Evolutionary conservation across 139 green algal genomes (phyloP).

Genomic region (Tetradesmus lagerheimii): DNA sequence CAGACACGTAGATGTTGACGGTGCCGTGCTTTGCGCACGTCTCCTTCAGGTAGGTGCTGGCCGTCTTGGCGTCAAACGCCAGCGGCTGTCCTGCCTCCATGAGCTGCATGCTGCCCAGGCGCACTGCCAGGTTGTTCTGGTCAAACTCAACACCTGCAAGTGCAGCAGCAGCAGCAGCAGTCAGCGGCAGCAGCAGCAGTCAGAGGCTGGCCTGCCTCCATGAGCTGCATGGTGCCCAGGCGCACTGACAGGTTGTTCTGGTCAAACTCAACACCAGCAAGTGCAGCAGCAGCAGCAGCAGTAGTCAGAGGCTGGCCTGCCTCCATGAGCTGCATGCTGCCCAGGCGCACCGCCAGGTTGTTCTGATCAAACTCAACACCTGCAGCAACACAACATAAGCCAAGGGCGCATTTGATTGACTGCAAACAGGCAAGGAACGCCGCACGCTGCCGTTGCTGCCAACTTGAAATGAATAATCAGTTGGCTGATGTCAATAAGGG

Average conservation of each 20-base stretch:
- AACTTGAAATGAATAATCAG: too few relatives aligned
- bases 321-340: constrained; percentile 90
- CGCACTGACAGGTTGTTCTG: constrained; percentile 84
- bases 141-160: constrained; percentile 90
- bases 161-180: neutral
- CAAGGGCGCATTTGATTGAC: too few relatives aligned
- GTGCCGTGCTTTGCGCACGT: constrained; percentile 86
- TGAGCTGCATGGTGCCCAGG: constrained; percentile 88
- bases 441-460: too few relatives aligned
- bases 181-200: neutral
- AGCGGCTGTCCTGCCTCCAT: constrained; percentile 97
- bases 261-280: constrained; percentile 90
- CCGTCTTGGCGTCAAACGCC: constrained; percentile 88
- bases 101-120: constrained; percentile 84
- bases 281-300: neutral
- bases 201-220: constrained; percentile 87
- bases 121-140: constrained; percentile 84
- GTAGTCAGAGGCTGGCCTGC: constrained; percentile 72
- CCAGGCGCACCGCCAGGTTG: constrained; percentile 87
- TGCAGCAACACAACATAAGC: neutral
- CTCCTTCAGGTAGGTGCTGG: constrained; percentile 94
- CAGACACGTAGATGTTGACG: constrained; percentile 67
- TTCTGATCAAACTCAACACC: constrained; percentile 91
- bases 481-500: too few relatives aligned
- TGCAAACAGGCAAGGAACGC: too few relatives aligned